A percentile compares a stretch with the other conserved stretches of the same genome.
These are phyloP conservation scores for Dioscorea dumetorum DNA, from an alignment of 106 monocot species.

Conservation along the genomic window DNA sequence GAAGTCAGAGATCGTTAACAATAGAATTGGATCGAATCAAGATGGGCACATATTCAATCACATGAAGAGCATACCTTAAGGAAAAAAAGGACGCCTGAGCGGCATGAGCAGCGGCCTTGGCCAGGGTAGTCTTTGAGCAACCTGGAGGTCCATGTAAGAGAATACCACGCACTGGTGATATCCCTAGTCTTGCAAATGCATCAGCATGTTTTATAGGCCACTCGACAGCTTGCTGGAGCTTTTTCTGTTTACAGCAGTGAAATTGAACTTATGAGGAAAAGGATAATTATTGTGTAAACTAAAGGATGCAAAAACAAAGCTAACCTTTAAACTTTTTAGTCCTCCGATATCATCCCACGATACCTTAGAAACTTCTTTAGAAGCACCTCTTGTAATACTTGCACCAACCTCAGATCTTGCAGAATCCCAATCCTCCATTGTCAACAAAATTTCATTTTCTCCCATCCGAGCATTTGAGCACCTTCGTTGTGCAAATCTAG, in stretches of 20 bases:
- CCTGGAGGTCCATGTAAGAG: constrained; percentile 95
- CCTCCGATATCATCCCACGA: constrained; percentile 98
- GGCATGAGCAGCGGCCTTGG: constrained; percentile 90
- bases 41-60: no score
- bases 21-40: no score
- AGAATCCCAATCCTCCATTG: constrained; percentile 69
- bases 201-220: constrained; percentile 90
- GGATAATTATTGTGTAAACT: neutral
- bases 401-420: constrained; percentile 63
- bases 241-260: constrained; percentile 45
- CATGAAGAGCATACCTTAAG: constrained; percentile 41
- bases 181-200: constrained; percentile 66
- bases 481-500: constrained; percentile 51
- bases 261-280: constrained; percentile 4
- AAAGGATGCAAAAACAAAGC: neutral
- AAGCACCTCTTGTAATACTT: constrained; percentile 78
- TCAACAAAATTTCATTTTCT: constrained; percentile 16
- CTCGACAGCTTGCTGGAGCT: constrained; percentile 81
- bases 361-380: constrained; percentile 69
- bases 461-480: constrained; percentile 11
- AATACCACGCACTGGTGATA: constrained; percentile 77
- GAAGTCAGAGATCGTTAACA: no score
- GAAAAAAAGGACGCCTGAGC: constrained; percentile 91
- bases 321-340: constrained; percentile 80
- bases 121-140: constrained; percentile 96